Conservation (phyloP, 169 alveolate species). For the Eimeria necatrix region DNA sequence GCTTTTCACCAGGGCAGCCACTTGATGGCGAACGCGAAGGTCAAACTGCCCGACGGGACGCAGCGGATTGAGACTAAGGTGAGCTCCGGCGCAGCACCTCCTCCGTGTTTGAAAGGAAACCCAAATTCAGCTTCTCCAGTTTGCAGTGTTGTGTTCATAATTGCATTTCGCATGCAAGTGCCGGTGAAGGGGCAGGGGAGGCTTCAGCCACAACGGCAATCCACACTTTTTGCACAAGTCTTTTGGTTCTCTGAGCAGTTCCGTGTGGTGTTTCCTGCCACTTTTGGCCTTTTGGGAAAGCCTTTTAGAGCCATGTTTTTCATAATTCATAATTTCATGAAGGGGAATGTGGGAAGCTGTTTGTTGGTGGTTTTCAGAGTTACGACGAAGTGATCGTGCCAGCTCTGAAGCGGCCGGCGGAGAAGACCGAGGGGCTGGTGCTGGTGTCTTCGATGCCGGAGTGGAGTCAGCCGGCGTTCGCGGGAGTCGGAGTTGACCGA, state of each 20-base stretch:
- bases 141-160: no score
- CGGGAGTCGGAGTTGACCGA: conserved; percentile 86
- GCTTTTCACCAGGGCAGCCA: conserved; percentile 93
- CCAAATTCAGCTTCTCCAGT: no score
- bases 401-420: conserved; percentile 83
- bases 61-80: conserved; percentile 92
- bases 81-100: conserved; percentile 71
- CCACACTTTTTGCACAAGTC: no score
- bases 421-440: conserved; percentile 47
- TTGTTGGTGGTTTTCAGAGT: conserved; percentile 31
- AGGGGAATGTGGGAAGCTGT: not conserved
- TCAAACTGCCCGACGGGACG: conserved; percentile 96
- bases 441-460: conserved; percentile 93
- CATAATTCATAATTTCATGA: no score
- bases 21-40: conserved; percentile 93
- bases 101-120: not conserved
- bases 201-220: no score
- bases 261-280: no score
- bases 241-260: no score
- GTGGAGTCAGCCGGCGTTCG: conserved; percentile 97
- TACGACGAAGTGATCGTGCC: conserved; percentile 92
- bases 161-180: no score
- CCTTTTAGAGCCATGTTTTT: no score
- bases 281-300: no score
- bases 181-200: no score